Evolutionary conservation across 306 rosid species (phyloP), one percentile per base, ranked within the genome.

Genomic region (Hippophae rhamnoides): DNA sequence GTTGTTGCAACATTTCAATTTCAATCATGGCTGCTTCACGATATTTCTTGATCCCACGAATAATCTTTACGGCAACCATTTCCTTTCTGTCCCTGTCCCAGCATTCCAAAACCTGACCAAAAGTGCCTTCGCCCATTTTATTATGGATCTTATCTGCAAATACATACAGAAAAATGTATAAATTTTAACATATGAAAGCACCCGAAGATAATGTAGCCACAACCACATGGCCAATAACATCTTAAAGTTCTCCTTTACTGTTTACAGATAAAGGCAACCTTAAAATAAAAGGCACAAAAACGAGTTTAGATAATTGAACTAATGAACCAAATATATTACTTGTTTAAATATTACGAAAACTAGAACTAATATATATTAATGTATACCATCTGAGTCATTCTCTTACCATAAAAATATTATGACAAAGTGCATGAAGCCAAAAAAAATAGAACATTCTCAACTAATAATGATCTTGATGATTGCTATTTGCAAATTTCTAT

Each of bases 41-140:
- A 56, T 92, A 92, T 64, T 92, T 92, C 31, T 77, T 92, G 41
- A 92, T 71, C 46, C 96, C 96, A 40, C 98, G 96, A 23, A 92
- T 89, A 73, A 92, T 77, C 76, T 92, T 92, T 14, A 92, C 72
- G 50, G 96, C 98, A 60, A 92, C 96, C 95, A 85, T 87, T 81
- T 87, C 98, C 72, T 74, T 87, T 58, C 67, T 75, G 46, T 92
- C 98, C 58, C 93, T 72, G 76, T 92, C 98, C 98, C 96, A 92
- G 73, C 98, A 92, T 69, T 92, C 98, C 56, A 92, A 71, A 51
- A 92, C 98, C 78, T 87, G 99, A 41, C 99, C 99, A 72, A 92
- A 92, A 0, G 99, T 92, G 64, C 99, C 99, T 74, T 92, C 99
- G 31, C 99, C 99, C 99, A 92, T 88, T 80, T 92, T 92, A 76